Percentiles rank a stretch among this genome's conserved stretches.
These are phyloP conservation scores for Eremothecium sinecaudum DNA, from an alignment of 1,139 yeast genomes.

Conservation along the genomic window DNA sequence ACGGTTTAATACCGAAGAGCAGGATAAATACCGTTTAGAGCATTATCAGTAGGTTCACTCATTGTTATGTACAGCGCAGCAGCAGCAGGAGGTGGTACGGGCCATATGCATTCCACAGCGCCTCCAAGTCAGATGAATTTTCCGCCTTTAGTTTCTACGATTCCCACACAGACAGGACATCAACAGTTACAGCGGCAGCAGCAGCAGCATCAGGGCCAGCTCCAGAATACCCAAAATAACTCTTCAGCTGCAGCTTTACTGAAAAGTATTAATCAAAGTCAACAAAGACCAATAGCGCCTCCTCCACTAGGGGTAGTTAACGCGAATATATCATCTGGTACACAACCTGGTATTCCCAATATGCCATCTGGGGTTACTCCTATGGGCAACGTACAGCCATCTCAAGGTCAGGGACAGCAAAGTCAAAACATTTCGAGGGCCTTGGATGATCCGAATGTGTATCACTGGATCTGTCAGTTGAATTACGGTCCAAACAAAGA, in stretches of 20 bases:
- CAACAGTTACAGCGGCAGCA: conserved; percentile 2
- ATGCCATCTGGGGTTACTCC: conserved; percentile 9
- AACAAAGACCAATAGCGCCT: conserved; percentile 1
- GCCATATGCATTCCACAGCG: conserved; percentile 1
- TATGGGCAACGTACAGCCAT: conserved; percentile 12
- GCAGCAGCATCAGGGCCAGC: neutral
- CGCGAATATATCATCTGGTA: conserved; percentile 11
- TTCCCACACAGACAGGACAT: conserved; percentile 1
- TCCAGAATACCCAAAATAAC: conserved; percentile 1
- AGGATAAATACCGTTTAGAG: too few species aligned
- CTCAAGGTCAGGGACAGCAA: conserved; percentile 14
- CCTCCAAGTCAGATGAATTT: conserved; percentile 4
- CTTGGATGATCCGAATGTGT: conserved; percentile 75
- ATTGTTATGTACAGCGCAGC: conserved; percentile 4
- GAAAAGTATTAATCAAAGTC: conserved; percentile 2
- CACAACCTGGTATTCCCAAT: conserved; percentile 3
- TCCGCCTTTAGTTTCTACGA: conserved; percentile 3
- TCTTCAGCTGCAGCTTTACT: neutral
- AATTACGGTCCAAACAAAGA: conserved; percentile 87
- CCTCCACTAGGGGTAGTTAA: conserved; percentile 5
- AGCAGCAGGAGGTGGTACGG: conserved; percentile 1
- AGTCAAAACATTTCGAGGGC: conserved; percentile 33
- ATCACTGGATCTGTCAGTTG: conserved; percentile 81
- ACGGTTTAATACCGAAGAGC: too few species aligned
- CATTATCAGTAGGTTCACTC: too few species aligned